Base-by-base conservation (phyloP, 352 stramenopile species). In the Aphanomyces stellatus region DNA sequence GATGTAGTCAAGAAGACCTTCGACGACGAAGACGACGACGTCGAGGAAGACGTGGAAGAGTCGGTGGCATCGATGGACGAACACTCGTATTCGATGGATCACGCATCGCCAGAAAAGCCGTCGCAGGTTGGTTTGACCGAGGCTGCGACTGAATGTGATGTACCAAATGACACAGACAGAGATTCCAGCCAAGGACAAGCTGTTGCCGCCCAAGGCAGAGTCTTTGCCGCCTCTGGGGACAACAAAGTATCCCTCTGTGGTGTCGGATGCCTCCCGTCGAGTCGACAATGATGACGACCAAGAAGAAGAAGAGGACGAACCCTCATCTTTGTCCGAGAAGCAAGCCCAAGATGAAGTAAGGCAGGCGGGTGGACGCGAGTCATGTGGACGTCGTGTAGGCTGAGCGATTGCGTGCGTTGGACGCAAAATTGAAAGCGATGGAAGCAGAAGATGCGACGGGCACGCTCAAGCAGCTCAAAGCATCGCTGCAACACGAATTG, bases 371-470 rank as follows among this genome's bases (percentile, higher is more conserved):
- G n/a, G n/a, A n/a, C n/a, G n/a, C n/a, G n/a, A n/a, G n/a, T n/a
- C n/a, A n/a, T n/a, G n/a, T n/a, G n/a, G n/a, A n/a, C n/a, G n/a
- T 53, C 11, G 46, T 76, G 5, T 79, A 90, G 51, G 85, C 72
- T 0, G 82, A 76, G 4, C 80, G 81, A 0, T 56, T 93, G 51
- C 77, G 69, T 31, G 80, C 81, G 13, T 65, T 94, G 28, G 85
- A 94, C 46, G 85, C 81, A 27, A 84, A 85, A 37, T 74, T 94
- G n/a, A 80, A 88, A 70, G 80, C 82, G 11, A 94, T 94, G 85
- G 85, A 93, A 48, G 82, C 81, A 0, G 82, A 91, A 37, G 85
- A 93, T 65, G 81, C 89, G 33, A 91, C 81, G 6, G 83, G 85
- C 2, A 87, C 78, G 27, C 75, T 93, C 2, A 80, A 91, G 69